Conservation (phyloP, 805 yeast genomes). For the Cyberlindnera maritima region DNA sequence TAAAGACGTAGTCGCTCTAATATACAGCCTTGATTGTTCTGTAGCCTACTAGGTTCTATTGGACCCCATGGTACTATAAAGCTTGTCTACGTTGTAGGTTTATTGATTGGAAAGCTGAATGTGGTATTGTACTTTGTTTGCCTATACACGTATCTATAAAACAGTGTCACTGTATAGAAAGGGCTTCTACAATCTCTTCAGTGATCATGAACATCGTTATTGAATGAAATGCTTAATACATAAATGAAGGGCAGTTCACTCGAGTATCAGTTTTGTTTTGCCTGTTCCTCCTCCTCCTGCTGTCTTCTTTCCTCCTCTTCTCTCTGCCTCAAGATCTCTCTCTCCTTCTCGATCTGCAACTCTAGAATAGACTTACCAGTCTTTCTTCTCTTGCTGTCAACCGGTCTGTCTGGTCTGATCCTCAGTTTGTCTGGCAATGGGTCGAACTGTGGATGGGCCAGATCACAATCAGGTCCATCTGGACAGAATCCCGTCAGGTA, state of each 20-base stretch:
- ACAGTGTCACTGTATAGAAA: no score
- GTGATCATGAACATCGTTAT: neutral
- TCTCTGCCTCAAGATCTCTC: conserved; percentile 18
- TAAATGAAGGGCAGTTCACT: neutral
- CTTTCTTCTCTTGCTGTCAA: conserved; percentile 10
- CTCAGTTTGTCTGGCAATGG: conserved; percentile 39
- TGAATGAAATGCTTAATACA: no score
- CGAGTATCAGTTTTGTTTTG: neutral
- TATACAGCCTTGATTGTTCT: no score
- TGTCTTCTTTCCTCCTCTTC: conserved; percentile 12
- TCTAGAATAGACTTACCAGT: conserved; percentile 24
- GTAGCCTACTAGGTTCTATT: no score
- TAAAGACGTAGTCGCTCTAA: no score
- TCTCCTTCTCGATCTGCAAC: conserved; percentile 28
- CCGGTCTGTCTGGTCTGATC: conserved; percentile 33
- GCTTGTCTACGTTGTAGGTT: no score
- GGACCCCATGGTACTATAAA: no score
- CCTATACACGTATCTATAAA: no score
- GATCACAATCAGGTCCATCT: conserved; percentile 66
- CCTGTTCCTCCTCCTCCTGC: neutral
- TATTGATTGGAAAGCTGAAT: no score
- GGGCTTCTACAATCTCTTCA: neutral
- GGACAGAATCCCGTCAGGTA: conserved; percentile 94
- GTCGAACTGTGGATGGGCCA: conserved; percentile 80
- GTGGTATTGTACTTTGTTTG: no score